phyloP scores from a whole-genome alignment of 208 protist species.

The Plasmodiophora brassicae region DNA sequence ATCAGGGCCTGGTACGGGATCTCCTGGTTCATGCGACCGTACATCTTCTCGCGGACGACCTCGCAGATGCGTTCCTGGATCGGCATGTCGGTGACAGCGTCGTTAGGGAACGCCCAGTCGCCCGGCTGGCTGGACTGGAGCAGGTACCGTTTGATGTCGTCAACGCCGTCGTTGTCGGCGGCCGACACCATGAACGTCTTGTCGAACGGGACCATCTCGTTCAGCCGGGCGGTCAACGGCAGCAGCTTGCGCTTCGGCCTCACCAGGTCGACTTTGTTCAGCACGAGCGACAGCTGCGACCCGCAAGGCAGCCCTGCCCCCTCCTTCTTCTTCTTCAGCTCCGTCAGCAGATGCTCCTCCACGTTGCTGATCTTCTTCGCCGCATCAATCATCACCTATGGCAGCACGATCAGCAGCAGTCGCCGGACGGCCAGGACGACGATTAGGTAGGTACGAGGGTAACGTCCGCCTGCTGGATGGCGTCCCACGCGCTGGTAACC shows the following conservation, averaged over 20 bases:
- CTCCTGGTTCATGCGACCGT: slow-evolving; percentile 18
- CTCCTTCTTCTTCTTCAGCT: neutral
- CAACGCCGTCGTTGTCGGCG: neutral
- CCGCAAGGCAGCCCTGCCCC: neutral
- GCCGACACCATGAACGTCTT: slow-evolving; percentile 33
- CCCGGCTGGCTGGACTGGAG: neutral
- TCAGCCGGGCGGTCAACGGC: neutral
- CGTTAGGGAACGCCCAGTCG: neutral
- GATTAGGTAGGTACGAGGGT: too few relatives aligned
- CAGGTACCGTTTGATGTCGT: slow-evolving; percentile 14
- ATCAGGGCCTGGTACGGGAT: neutral
- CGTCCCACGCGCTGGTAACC: neutral
- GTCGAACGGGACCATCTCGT: neutral
- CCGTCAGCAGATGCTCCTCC: neutral
- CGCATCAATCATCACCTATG: neutral
- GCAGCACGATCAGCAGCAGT: too few relatives aligned
- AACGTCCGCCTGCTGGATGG: neutral
- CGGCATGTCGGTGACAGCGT: neutral
- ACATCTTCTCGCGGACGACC: slow-evolving; percentile 17
- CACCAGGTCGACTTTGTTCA: slow-evolving; percentile 38
- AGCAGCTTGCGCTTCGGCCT: slow-evolving; percentile 8
- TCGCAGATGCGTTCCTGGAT: neutral
- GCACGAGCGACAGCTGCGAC: neutral
- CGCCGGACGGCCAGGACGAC: too few relatives aligned
- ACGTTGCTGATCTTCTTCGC: neutral